Evolutionary conservation across 2,329 filamentous ascomycete genomes (phyloP), one percentile per base, ranked within the genome.

Genomic region (Epichloe coenophiala): DNA sequence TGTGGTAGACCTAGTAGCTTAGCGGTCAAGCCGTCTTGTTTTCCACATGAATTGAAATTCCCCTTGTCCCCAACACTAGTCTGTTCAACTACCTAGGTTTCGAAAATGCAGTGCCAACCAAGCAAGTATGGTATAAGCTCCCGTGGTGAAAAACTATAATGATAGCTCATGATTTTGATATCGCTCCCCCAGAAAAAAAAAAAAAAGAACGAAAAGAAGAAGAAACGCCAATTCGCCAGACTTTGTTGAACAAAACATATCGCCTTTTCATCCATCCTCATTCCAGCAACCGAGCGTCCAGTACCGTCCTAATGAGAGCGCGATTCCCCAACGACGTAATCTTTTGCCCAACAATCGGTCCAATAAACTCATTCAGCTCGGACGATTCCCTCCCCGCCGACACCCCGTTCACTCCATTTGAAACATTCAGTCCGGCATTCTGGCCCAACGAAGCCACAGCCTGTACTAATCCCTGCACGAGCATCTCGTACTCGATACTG

Each of bases 381-480:
- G 66, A 60, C 0, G 63, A 59, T 49, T 78, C 71, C 2, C 62
- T 59, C 9, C 71, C 68, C 1, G 55, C 51, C 2, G 59, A 53
- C 6, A 58, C 61, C 3, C 70, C 71, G 38, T 72, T 70, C 19
- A 70, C 62, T 1, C 68, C 68, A 48, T 73, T 68, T 49, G 65
- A 59, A 9, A 38, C 35, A 8, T 65, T 60, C 8, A 62, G 53
- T 15, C 63, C 58, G 31, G 62, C 55, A 2, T 60, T 61, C 19
- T 65, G 65, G 1, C 65, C 61, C 9, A 80, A 63, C 0, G 71
- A 72, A 15, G 68, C 64, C 6, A 78, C 68, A 0, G 75, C 75
- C 58, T 76, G 75, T 45, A 80, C 63, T 45, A 81, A 70, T n/a
- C 70, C 77, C 49, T 76, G 72, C 0, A 80, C 67, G 11, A 81